phyloP scores from a whole-genome alignment of 2,329 filamentous ascomycete genomes.

The Hirsutella thompsonii region DNA sequence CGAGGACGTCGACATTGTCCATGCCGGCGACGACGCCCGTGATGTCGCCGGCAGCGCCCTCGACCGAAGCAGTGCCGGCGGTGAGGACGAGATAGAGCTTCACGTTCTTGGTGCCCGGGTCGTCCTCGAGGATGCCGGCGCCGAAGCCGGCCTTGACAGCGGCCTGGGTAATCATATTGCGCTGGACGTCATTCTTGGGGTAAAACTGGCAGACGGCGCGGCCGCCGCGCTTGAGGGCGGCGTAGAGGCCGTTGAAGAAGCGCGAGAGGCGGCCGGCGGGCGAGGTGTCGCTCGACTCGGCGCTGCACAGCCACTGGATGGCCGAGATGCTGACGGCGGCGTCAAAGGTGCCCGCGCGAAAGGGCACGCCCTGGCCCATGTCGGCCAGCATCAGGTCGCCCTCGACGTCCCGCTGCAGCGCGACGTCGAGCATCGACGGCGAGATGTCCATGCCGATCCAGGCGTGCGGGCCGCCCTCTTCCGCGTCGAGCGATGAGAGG shows the following conservation, averaged over 20 bases:
- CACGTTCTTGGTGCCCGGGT: constrained; percentile 88
- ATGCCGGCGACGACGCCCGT: constrained; percentile 81
- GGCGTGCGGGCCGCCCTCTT: constrained; percentile 72
- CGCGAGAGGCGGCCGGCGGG: constrained; percentile 64
- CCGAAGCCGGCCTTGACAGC: constrained; percentile 92
- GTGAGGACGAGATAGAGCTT: constrained; percentile 95
- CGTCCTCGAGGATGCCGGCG: constrained; percentile 87
- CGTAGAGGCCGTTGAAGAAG: constrained; percentile 91
- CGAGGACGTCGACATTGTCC: constrained; percentile 75
- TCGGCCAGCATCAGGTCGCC: constrained; percentile 91
- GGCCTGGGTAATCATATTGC: constrained; percentile 81
- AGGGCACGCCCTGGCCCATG: constrained; percentile 90
- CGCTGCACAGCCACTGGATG: constrained; percentile 98
- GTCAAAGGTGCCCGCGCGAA: constrained; percentile 84
- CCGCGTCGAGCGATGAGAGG: constrained; percentile 55
- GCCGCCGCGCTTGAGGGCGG: constrained; percentile 68
- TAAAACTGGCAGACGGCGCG: constrained; percentile 96
- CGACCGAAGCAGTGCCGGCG: constrained; percentile 51
- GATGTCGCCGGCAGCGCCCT: constrained; percentile 58
- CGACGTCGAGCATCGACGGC: constrained; percentile 91
- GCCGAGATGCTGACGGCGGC: constrained; percentile 90
- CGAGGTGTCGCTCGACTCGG: constrained; percentile 74
- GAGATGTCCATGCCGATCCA: constrained; percentile 98
- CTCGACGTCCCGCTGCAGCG: constrained; percentile 80
- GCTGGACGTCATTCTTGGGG: constrained; percentile 85